phyloP scores from a whole-genome alignment of 148 eudicot species.

The Chenopodium suecicum region DNA sequence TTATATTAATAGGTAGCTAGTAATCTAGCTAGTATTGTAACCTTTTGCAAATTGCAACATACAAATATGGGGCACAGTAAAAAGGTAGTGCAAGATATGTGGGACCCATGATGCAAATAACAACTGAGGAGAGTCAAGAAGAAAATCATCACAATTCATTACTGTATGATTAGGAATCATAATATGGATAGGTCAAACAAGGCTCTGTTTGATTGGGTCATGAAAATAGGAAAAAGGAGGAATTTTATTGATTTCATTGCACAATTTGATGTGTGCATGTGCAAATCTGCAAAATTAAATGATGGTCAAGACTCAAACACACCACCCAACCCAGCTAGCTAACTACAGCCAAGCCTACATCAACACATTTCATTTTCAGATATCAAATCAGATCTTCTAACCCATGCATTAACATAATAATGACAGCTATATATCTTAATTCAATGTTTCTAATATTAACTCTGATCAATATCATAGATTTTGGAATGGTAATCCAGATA shows the following conservation, averaged over 20 bases:
- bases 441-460: no score
- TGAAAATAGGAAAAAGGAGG: slow-evolving; percentile 16
- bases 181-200: slow-evolving; percentile 18
- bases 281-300: slow-evolving; percentile 18
- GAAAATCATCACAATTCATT: slow-evolving; percentile 18
- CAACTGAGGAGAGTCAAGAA: slow-evolving; percentile 19
- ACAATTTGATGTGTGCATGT: slow-evolving; percentile 15
- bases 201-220: slow-evolving; percentile 15
- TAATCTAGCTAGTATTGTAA: background rate
- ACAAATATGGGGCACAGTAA: slow-evolving; percentile 1
- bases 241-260: background rate
- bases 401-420: slow-evolving; percentile 1
- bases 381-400: slow-evolving; percentile 18
- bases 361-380: slow-evolving; percentile 7
- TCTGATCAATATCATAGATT: no score
- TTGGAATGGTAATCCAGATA: no score
- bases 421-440: background rate
- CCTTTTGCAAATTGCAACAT: slow-evolving; percentile 13
- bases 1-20: background rate
- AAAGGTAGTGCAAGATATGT: background rate
- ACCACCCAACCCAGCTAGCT: slow-evolving; percentile 4
- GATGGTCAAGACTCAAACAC: slow-evolving; percentile 9
- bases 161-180: slow-evolving; percentile 21
- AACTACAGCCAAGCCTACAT: background rate
- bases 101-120: slow-evolving; percentile 30